Base-by-base conservation (phyloP, 139 green algal genomes). In the Pseudopediastrum boryanum region DNA sequence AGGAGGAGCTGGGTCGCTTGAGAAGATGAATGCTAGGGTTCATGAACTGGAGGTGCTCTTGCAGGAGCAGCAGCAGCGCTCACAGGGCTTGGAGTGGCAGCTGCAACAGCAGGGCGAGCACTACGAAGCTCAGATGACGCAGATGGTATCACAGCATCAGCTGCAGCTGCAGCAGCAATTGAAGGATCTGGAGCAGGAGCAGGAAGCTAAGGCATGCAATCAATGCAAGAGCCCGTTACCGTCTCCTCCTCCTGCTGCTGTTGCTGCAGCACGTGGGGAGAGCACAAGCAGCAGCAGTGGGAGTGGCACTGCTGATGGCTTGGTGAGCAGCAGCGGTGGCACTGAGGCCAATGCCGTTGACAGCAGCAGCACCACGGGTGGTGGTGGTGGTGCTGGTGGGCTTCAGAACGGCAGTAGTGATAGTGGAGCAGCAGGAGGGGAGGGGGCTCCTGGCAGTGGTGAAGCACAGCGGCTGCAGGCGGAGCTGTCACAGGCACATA, bases 141-240 rank as follows among this genome's bases (percentile, higher is more conserved):
- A 56, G 16, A 69, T 78, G 54, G 36, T 29, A 13, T 33, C 52
- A 27, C 54, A 78, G 3, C 54, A 78, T 54, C 54, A 78, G 56
- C 71, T 78, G 36, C 8, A 51, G 19, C 39, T 65, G 13, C 38
- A 70, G 39, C 68, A 78, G 71, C 71, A 65, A 33, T 70, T 78
- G 71, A 39, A 70, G 52, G 71, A 56, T 19, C 31, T 70, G 44
- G 67, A 68, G 52, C 36, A 74, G 27, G 54, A 78, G 71, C 54
- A 78, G 71, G 39, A 70, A 16, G 33, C 50, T 2, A 13, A 10
- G 2, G 35, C 52, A n/a, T 52, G 51, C 29, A 36, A 48, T 25
- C 50, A 51, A 6, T n/a, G 46, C 16, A 51, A 13, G n/a, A n/a
- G n/a, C n/a, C 41, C 66, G 41, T 27, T 27, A 31, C 9, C 56